These are phyloP conservation scores for Coemansia sp. DNA, from an alignment of 192 early-diverging fungal species.

Conservation along the genomic window DNA sequence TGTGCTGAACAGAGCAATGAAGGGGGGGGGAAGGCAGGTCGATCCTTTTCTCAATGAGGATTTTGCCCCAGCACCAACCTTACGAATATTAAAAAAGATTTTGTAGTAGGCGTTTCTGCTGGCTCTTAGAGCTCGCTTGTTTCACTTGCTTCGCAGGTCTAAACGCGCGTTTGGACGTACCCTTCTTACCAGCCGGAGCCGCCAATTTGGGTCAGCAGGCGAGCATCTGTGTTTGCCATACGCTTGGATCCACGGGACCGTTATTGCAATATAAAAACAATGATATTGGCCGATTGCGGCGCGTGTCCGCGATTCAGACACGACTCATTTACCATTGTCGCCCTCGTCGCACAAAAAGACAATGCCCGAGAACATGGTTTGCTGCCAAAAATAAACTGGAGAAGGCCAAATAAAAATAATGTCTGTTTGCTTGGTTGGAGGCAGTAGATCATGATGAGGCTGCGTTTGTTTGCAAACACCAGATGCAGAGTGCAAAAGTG, in stretches of 20 bases:
- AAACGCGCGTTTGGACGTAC: neutral
- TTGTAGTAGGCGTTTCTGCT: too few species aligned
- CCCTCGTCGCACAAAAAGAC: neutral
- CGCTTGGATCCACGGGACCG: constrained; percentile 6
- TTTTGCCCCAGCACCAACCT: too few species aligned
- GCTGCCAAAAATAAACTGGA: neutral
- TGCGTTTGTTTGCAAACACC: neutral
- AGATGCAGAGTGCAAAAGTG: neutral
- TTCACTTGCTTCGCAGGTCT: too few species aligned
- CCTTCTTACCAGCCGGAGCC: neutral
- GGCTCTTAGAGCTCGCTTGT: too few species aligned
- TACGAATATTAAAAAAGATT: too few species aligned
- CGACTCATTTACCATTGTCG: too few species aligned
- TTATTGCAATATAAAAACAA: constrained; percentile 3
- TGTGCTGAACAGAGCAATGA: too few species aligned
- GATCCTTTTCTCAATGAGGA: too few species aligned
- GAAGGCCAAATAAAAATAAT: neutral
- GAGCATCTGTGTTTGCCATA: neutral
- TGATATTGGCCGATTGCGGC: too few species aligned
- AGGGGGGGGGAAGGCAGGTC: too few species aligned
- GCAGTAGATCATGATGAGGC: neutral
- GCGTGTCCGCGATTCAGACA: too few species aligned
- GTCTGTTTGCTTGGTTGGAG: neutral
- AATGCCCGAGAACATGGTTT: neutral
- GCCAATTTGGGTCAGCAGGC: neutral